Conservation (phyloP, 2,329 filamentous ascomycete species). For the Exserohilum rostratum region DNA sequence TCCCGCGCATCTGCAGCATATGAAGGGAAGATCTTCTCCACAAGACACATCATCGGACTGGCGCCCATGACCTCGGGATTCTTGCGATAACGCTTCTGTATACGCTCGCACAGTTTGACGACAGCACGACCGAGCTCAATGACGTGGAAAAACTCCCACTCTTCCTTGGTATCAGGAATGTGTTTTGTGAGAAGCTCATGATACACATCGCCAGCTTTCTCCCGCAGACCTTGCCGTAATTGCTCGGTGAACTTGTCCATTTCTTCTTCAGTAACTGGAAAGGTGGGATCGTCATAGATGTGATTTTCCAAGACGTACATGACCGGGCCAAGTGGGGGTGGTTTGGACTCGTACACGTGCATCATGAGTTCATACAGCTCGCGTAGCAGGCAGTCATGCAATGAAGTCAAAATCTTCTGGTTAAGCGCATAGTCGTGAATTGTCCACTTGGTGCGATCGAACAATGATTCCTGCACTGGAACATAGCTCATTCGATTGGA, state of each 20-base stretch:
- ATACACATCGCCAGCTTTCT: constrained; percentile 81
- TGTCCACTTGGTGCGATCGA: constrained; percentile 59
- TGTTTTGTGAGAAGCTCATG: constrained; percentile 77
- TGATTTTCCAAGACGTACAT: constrained; percentile 84
- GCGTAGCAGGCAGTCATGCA: constrained; percentile 82
- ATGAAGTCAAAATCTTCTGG: constrained; percentile 72
- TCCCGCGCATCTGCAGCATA: constrained; percentile 90
- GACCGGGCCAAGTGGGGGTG: constrained; percentile 77
- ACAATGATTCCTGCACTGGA: constrained; percentile 44
- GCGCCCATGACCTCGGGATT: constrained; percentile 86
- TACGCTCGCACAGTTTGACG: constrained; percentile 82
- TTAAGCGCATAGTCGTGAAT: constrained; percentile 63
- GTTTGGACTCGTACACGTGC: constrained; percentile 87
- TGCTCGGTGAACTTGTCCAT: constrained; percentile 73
- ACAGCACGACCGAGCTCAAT: constrained; percentile 87
- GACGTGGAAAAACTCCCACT: constrained; percentile 91
- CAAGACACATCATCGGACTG: constrained; percentile 71
- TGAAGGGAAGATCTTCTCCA: constrained; percentile 83
- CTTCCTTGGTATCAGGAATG: constrained; percentile 77
- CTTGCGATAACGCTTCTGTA: constrained; percentile 89
- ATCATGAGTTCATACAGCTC: constrained; percentile 89
- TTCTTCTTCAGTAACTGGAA: constrained; percentile 73
- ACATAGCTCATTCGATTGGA: constrained; percentile 58
- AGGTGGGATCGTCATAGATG: constrained; percentile 77
- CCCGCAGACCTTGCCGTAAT: constrained; percentile 72